phyloP scores from a whole-genome alignment of 1,284 basidiomycete species.

The Termitomyces sp. region DNA sequence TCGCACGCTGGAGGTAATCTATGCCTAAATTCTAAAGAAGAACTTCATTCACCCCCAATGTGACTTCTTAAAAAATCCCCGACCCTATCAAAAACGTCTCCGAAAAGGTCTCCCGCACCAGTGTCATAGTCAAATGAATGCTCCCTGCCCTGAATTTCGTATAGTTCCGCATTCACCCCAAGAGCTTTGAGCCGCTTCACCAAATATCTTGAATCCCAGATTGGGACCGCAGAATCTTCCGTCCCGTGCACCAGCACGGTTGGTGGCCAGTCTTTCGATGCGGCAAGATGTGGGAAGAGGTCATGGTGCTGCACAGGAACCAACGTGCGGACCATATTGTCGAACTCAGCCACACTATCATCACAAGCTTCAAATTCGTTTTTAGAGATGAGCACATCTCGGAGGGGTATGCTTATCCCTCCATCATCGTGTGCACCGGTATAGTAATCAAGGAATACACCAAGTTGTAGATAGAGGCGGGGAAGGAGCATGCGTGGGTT shows the following conservation, averaged over 20 bases:
- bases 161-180: constrained; percentile 34
- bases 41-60: neutral
- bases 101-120: constrained; percentile 35
- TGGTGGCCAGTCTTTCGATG: constrained; percentile 43
- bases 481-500: constrained; percentile 58
- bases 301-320: constrained; percentile 34
- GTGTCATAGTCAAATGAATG: constrained; percentile 54
- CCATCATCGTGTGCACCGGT: constrained; percentile 49
- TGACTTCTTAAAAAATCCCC: constrained; percentile 10
- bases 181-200: constrained; percentile 30
- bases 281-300: constrained; percentile 51
- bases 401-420: constrained; percentile 41
- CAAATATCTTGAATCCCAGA: constrained; percentile 43
- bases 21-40: neutral
- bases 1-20: neutral
- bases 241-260: constrained; percentile 53
- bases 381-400: constrained; percentile 21
- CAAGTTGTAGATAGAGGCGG: constrained; percentile 55
- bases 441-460: constrained; percentile 54
- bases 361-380: neutral
- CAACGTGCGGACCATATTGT: constrained; percentile 16
- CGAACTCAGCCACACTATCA: neutral
- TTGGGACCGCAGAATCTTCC: constrained; percentile 46
- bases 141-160: constrained; percentile 42
- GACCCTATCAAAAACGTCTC: constrained; percentile 27